Evolutionary conservation across 805 yeast genomes (phyloP).

Genomic region (Priceomyces melissophilus): DNA sequence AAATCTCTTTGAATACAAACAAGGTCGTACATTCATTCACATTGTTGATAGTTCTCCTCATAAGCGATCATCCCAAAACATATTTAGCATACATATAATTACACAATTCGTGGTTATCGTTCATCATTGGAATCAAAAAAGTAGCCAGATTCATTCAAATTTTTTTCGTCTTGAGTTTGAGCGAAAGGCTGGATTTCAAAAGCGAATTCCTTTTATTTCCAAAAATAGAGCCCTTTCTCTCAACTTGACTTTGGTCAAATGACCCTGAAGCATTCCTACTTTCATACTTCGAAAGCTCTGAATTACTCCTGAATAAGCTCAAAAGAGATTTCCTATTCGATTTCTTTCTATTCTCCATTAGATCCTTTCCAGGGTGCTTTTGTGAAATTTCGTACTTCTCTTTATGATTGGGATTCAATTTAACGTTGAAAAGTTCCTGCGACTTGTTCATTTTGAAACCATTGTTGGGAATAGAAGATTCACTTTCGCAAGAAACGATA

Average conservation of each 20-base stretch:
- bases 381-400: too few species aligned
- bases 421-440: neutral
- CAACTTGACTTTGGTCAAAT: neutral
- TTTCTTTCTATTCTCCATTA: constrained; percentile 3
- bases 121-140: too few species aligned
- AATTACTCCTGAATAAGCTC: constrained; percentile 10
- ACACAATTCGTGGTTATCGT: too few species aligned
- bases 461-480: neutral
- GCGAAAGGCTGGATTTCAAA: constrained; percentile 14
- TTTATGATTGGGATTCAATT: neutral
- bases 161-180: constrained; percentile 14
- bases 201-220: constrained; percentile 7
- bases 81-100: too few species aligned
- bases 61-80: too few species aligned
- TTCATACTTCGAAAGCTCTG: neutral
- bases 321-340: constrained; percentile 14
- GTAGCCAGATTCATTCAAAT: too few species aligned
- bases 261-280: neutral
- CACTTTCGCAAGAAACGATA: constrained; percentile 1
- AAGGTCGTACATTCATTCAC: too few species aligned
- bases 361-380: too few species aligned
- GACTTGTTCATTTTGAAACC: neutral
- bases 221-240: neutral
- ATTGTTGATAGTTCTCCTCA: too few species aligned
- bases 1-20: too few species aligned